A percentile compares a stretch with the other conserved stretches of the same genome.
Evolutionary conservation across 257 asterid species (phyloP).

Genomic region (Rhazya stricta): DNA sequence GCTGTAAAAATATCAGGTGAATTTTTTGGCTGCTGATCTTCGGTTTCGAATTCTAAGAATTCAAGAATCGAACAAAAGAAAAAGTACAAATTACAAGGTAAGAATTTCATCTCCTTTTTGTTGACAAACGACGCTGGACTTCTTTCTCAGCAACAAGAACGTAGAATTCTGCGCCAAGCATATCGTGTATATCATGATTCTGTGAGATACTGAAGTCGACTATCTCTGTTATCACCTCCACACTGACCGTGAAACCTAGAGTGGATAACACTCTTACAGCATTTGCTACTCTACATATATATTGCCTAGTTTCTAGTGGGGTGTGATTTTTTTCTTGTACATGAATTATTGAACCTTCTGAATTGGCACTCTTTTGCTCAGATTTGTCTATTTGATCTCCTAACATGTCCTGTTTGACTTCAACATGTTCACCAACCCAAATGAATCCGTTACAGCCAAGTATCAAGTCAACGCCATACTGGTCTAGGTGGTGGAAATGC

Average conservation of each 20-base stretch:
- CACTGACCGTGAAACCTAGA: slow-evolving; percentile 63
- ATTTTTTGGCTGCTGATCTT: background rate
- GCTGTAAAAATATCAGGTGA: background rate
- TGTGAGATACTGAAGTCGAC: slow-evolving; percentile 45
- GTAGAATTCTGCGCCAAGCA: slow-evolving; percentile 86
- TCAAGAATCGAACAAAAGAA: background rate
- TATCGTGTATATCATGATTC: slow-evolving; percentile 65
- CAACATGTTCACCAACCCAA: slow-evolving; percentile 93
- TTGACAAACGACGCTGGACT: slow-evolving; percentile 48
- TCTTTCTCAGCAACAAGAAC: slow-evolving; percentile 85
- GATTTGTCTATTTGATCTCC: slow-evolving; percentile 50
- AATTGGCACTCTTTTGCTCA: slow-evolving; percentile 31
- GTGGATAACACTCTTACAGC: slow-evolving; percentile 68
- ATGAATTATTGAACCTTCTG: slow-evolving; percentile 20
- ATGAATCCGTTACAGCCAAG: slow-evolving; percentile 87
- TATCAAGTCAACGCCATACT: slow-evolving; percentile 72
- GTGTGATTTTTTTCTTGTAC: slow-evolving; percentile 44
- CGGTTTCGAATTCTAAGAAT: background rate
- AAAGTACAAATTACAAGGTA: too few relatives aligned
- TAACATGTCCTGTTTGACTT: slow-evolving; percentile 56
- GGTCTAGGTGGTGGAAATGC: slow-evolving; percentile 77
- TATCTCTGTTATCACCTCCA: slow-evolving; percentile 48
- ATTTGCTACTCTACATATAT: slow-evolving; percentile 76
- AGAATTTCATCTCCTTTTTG: slow-evolving; percentile 35
- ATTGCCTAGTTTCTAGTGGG: slow-evolving; percentile 53